Base-by-base conservation (phyloP, 2,329 filamentous ascomycete species). In the Fusarium sp. region DNA sequence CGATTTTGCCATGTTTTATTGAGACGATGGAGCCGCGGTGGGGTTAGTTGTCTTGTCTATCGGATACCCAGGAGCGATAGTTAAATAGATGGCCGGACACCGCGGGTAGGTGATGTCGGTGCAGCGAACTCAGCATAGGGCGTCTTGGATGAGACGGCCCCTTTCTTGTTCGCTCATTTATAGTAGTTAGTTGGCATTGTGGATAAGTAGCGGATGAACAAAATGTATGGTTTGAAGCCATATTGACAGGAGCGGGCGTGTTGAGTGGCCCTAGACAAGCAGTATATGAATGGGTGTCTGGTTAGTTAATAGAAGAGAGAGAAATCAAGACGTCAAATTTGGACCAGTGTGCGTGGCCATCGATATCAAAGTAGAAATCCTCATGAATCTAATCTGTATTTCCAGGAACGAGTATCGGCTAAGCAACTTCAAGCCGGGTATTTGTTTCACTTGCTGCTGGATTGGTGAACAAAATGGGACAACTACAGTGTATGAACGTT, bases 21-120 rank as follows among this genome's bases (percentile, higher is more conserved):
- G 66, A 63, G 60, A 64, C 39, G 63, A 74, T 61, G 68, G 70
- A 63, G 60, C 73, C 69, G 71, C 70, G 70, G 68, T 69, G 68
- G 52, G 61, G 61, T 73, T 66, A 58, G 22, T 69, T 69, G 66
- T 73, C 70, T 73, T 75, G 73, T 66, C 72, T 71, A 74, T 71
- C 73, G 66, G 63, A 75, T 75, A 75, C 73, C 73, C 73, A 72
- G 68, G 63, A 67, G 68, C 62, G 69, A 74, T 68, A 68, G 69
- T 73, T 65, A 68, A 72, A 74, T 65, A 69, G 68, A 72, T 66
- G 68, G 61, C 58, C 53, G 58, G 66, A 68, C 64, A 73, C 70
- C 57, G 68, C 52, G 69, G 59, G 49, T 52, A 54, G 63, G 63
- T 63, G 65, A 72, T 63, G 63, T 55, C 59, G 60, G 71, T 65